Evolutionary conservation across 192 early-diverging fungal genomes (phyloP), one percentile per base, ranked within the genome.

Genomic region (Podila epicladia): DNA sequence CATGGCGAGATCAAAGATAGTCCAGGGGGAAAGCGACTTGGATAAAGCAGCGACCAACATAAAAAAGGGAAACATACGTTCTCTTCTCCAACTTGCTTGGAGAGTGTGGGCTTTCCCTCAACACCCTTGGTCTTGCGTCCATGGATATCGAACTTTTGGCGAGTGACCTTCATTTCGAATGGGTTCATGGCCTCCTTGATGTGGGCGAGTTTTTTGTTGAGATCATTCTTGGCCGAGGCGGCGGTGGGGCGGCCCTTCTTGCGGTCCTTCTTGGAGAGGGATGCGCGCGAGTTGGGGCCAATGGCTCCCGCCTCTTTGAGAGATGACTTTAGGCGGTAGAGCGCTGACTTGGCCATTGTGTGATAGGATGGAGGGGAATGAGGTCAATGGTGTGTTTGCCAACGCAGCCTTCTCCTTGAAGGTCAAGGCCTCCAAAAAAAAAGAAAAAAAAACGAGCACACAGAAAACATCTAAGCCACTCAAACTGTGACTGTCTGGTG

Each of bases 141-240:
- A 19, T 98, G 73, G 4, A 98, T 89, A 26, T 94, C 91, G 71
- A 95, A 92, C 82, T 99, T 97, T 64, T 85, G 86, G 24, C 87
- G 87, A 69, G 92, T 94, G 59, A 91, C 78, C 82, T 97, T 93
- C 65, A 93, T 75, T 69, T 99, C 98, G 65, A 98, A 99, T 4
- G 97, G 98, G 83, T 98, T 99, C 65, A 91, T 83, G 53, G 70
- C 60, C 31, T 78, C 75, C 67, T 84, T 73, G 61, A 85, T 72
- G 55, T 86, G 64, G 6, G 62, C 32, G 62, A 84, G 68, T 48
- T 87, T 85, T 59, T 88, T 86, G 60, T 79, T 69, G 26, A 84
- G 79, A 22, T 88, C 87, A 71, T 88, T 89, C 72, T 92, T 92
- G 15, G 82, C 84, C 11, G 60, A 64, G 12, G 72, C 82, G 53